phyloP scores from a whole-genome alignment of 352 stramenopile species.

The Elongisporangium prolatum region DNA sequence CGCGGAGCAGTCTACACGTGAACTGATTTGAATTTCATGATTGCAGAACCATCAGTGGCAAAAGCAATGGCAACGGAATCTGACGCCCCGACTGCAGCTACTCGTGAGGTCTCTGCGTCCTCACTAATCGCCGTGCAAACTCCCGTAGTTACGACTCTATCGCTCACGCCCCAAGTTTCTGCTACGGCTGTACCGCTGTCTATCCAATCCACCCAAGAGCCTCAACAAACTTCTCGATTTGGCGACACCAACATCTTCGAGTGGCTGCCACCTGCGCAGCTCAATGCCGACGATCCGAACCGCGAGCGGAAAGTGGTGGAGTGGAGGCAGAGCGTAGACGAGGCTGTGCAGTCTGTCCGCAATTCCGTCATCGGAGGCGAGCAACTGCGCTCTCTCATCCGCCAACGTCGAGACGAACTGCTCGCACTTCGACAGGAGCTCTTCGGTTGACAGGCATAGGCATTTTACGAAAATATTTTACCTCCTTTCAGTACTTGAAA shows the following conservation, averaged over 20 bases:
- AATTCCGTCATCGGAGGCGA: conserved; percentile 58
- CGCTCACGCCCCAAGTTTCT: background rate
- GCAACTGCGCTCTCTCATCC: conserved; percentile 53
- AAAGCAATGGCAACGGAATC: background rate
- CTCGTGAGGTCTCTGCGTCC: background rate
- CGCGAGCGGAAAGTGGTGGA: conserved; percentile 12
- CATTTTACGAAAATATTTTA: background rate
- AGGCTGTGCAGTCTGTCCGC: conserved; percentile 40
- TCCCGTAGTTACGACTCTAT: background rate
- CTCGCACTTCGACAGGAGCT: conserved; percentile 43
- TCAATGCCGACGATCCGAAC: conserved; percentile 8
- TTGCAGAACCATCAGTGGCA: background rate
- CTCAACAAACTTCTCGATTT: background rate
- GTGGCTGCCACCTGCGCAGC: conserved; percentile 36
- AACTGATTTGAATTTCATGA: background rate
- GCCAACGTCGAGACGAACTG: conserved; percentile 51
- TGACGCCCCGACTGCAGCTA: background rate
- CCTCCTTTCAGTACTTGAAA: background rate
- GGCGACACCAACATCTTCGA: conserved; percentile 55
- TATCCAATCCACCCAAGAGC: background rate
- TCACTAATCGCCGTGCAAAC: background rate
- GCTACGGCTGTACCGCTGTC: background rate
- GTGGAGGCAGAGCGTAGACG: conserved; percentile 39
- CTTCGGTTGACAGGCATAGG: conserved; percentile 23
- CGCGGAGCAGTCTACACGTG: background rate